These are phyloP conservation scores for Saccharomycopsis vini DNA, from an alignment of 805 yeast genomes.

Conservation along the genomic window DNA sequence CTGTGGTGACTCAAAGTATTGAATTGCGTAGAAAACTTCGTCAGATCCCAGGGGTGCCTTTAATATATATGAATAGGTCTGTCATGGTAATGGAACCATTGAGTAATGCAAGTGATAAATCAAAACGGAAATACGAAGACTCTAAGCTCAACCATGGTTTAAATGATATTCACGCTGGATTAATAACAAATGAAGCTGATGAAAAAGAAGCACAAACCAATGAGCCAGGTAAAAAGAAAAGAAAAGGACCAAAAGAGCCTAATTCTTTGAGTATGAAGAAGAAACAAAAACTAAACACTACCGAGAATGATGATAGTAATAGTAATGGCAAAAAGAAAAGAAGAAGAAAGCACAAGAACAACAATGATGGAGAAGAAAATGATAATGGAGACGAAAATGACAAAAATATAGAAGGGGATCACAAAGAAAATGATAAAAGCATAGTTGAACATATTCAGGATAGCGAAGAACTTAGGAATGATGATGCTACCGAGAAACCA, in stretches of 20 bases:
- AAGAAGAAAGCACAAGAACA: slow-evolving; percentile 7
- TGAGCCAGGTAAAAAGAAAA: slow-evolving; percentile 27
- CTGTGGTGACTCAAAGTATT: slow-evolving; percentile 77
- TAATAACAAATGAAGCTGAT: slow-evolving; percentile 22
- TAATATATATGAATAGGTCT: slow-evolving; percentile 77
- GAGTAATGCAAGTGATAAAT: slow-evolving; percentile 55
- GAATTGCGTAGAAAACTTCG: slow-evolving; percentile 62
- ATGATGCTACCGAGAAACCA: no score
- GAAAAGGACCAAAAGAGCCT: slow-evolving; percentile 72
- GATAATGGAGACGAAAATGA: background rate
- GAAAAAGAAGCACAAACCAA: slow-evolving; percentile 21
- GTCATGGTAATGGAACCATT: slow-evolving; percentile 96
- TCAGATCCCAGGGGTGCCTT: slow-evolving; percentile 80
- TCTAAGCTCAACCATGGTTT: slow-evolving; percentile 70
- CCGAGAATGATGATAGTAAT: background rate
- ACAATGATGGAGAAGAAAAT: background rate
- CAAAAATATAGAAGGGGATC: no score
- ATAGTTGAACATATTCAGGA: no score
- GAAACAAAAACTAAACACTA: slow-evolving; percentile 33
- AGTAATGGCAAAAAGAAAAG: slow-evolving; percentile 2
- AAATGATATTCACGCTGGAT: slow-evolving; percentile 52
- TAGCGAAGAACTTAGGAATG: no score
- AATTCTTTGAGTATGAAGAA: slow-evolving; percentile 87
- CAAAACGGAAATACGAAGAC: slow-evolving; percentile 45
- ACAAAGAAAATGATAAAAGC: no score